Percentiles rank a stretch among this genome's conserved stretches.
phyloP scores from a whole-genome alignment of 345 rosid genomes.

The Bruguiera gymnorhiza region DNA sequence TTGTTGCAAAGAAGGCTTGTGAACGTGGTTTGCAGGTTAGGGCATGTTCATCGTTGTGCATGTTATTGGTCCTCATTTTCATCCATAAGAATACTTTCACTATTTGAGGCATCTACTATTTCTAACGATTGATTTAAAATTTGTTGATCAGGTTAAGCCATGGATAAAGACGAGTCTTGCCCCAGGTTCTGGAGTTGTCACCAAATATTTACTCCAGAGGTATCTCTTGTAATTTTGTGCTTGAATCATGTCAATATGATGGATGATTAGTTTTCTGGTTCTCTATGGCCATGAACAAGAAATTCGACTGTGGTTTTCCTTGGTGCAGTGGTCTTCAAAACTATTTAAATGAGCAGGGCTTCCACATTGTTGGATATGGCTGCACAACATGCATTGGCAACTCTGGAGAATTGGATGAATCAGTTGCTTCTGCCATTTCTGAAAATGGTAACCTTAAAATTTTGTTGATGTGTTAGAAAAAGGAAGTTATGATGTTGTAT shows the following conservation, averaged over 20 bases:
- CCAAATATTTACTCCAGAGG: conserved; percentile 84
- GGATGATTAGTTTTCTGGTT: not conserved
- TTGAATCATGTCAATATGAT: not conserved
- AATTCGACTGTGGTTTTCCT: not conserved
- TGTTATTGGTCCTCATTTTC: not conserved
- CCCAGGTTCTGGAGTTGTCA: conserved; percentile 99
- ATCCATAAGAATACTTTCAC: not conserved
- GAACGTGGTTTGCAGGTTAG: conserved; percentile 91
- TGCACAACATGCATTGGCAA: conserved; percentile 99
- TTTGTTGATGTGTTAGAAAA: not conserved
- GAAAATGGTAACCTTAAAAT: conserved; percentile 68
- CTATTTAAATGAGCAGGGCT: conserved; percentile 85
- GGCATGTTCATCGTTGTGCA: not conserved
- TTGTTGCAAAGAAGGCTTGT: conserved; percentile 93
- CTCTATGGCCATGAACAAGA: not conserved
- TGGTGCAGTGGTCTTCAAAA: conserved; percentile 83
- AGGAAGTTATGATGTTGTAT: not conserved
- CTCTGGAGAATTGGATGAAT: conserved; percentile 91
- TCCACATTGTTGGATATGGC: conserved; percentile 93
- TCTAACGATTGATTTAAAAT: conserved; percentile 13
- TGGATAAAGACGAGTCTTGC: conserved; percentile 99
- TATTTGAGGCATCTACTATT: not conserved
- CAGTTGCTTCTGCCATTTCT: conserved; percentile 88
- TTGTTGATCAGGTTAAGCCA: conserved; percentile 72
- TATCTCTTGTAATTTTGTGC: conserved; percentile 16